phyloP scores from a whole-genome alignment of 164 flowering plant genomes.

The Vitis cinerea region DNA sequence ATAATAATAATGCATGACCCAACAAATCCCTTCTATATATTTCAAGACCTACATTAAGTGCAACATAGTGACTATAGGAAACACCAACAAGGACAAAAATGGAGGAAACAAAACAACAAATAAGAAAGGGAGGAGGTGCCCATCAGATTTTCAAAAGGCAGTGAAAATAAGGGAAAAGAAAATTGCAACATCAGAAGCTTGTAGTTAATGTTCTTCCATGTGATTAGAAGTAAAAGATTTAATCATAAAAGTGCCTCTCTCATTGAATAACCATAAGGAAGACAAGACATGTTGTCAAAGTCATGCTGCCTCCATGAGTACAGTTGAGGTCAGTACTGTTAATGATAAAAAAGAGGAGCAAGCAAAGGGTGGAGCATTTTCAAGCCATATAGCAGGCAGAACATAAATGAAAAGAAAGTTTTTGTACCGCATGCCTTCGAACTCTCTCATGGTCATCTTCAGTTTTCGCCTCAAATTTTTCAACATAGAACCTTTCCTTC shows the following conservation, averaged over 20 bases:
- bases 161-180: no score
- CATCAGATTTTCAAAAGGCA: no score
- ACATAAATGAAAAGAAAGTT: not conserved
- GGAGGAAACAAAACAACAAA: not conserved
- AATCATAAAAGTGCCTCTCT: no score
- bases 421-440: slow-evolving; percentile 31
- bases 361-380: not conserved
- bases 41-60: slow-evolving; percentile 43
- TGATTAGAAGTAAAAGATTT: no score
- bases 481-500: slow-evolving; percentile 40
- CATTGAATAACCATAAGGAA: no score
- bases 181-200: no score
- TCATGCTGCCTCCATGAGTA: no score
- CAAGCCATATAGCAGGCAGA: not conserved
- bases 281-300: no score
- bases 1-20: slow-evolving; percentile 73
- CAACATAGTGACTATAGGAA: slow-evolving; percentile 1
- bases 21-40: slow-evolving; percentile 61
- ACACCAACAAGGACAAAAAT: slow-evolving; percentile 1
- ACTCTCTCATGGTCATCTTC: slow-evolving; percentile 26
- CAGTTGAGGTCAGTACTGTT: no score
- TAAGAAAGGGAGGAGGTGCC: no score
- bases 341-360: not conserved
- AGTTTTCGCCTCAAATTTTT: slow-evolving; percentile 32
- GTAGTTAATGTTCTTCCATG: no score